These are phyloP conservation scores for Saccharomycopsis olivae DNA, from an alignment of 805 yeast species.

Conservation along the genomic window DNA sequence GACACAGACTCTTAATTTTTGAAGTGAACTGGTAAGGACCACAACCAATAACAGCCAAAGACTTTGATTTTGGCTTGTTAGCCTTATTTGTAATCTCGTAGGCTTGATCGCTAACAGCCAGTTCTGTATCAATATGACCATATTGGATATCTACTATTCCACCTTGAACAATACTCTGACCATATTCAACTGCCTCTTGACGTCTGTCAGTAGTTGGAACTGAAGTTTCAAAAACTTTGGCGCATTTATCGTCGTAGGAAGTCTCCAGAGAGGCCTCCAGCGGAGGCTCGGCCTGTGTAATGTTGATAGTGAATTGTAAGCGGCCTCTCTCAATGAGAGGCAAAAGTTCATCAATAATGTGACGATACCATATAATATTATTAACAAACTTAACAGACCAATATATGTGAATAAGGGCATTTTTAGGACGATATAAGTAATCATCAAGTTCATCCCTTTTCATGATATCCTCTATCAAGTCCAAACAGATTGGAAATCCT, in stretches of 20 bases:
- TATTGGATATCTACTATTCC: constrained; percentile 22
- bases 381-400: constrained; percentile 25
- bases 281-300: constrained; percentile 24
- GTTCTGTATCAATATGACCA: constrained; percentile 1
- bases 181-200: background rate
- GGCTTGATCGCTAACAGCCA: background rate
- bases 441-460: constrained; percentile 21
- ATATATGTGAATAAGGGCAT: constrained; percentile 24
- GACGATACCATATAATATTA: constrained; percentile 30
- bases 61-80: constrained; percentile 20
- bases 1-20: constrained; percentile 24
- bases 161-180: background rate
- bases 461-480: constrained; percentile 25
- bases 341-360: constrained; percentile 25
- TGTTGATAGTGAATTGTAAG: constrained; percentile 22
- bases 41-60: constrained; percentile 31
- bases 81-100: constrained; percentile 16
- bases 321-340: constrained; percentile 19
- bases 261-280: background rate
- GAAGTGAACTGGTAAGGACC: constrained; percentile 30
- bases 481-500: constrained; percentile 35
- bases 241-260: too few species aligned
- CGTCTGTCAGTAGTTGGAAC: too few species aligned
- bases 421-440: constrained; percentile 26
- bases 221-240: too few species aligned